Base-by-base conservation (phyloP, 73 alveolate species). In the Paramecium pentaurelia region DNA sequence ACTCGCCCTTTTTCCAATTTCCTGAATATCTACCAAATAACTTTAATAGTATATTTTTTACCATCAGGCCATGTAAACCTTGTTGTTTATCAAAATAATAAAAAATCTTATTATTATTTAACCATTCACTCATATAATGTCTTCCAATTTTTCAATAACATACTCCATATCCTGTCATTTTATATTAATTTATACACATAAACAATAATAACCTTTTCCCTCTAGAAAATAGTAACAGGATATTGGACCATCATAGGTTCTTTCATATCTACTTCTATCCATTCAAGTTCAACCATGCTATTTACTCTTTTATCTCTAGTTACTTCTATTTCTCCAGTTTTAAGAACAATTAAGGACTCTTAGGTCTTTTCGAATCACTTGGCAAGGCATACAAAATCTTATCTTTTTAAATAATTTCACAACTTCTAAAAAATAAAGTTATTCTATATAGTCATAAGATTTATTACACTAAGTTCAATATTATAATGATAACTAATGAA, bases 111-210 rank as follows among this genome's bases (percentile, higher is more conserved):
- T 86, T 88, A 95, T 93, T 93, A 88, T 95, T 77, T 44, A 49
- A 86, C 97, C 96, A 95, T 80, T 95, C 92, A 3, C 97, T 96
- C 1, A 58, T 25, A 95, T 95, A 95, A 42, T 36, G 77, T 32
- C 95, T 95, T 64, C 96, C 96, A 70, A 93, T 96, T 44, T 87
- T 88, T 96, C 97, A 95, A 32, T 88, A 77, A 77, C 91, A 95
- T 87, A 71, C 87, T 0, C 97, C 97, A 73, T 60, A 45, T 20
- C 97, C 97, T 45, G 93, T 95, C 85, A 93, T 95, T 87, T 93
- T 93, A n/a, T 22, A 22, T 0, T 22, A 22, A 93, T 95, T 37
- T 73, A 45, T 58, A 60, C 86, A 92, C 93, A 95, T 51, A 40
- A 42, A 11, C 97, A 96, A 38, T 93, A 88, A 93, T 95, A 95